These are phyloP conservation scores for Rosa hybrid DNA, from an alignment of 331 rosid species.

Conservation along the genomic window DNA sequence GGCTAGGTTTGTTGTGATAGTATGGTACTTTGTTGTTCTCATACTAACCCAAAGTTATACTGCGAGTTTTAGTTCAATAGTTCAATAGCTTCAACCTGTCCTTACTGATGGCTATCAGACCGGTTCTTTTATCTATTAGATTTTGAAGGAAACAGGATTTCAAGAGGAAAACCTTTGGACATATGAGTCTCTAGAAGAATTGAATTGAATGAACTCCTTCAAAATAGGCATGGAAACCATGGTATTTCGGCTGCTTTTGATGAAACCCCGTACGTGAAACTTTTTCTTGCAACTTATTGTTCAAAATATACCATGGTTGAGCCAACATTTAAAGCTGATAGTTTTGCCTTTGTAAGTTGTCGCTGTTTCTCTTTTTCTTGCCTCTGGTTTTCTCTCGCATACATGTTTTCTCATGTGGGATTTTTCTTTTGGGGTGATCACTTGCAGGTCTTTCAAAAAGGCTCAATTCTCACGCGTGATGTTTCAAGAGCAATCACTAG, in stretches of 20 bases:
- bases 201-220: slow-evolving; percentile 15
- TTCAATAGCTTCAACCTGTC: slow-evolving; percentile 29
- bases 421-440: neutral
- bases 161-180: slow-evolving; percentile 2
- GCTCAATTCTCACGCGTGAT: slow-evolving; percentile 25
- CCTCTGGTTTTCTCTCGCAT: neutral
- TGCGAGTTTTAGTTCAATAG: slow-evolving; percentile 31
- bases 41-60: slow-evolving; percentile 33
- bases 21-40: slow-evolving; percentile 38
- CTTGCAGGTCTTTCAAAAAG: slow-evolving; percentile 28
- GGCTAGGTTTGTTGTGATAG: slow-evolving; percentile 33
- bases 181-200: neutral
- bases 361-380: neutral
- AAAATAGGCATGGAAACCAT: neutral
- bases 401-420: neutral
- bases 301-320: slow-evolving; percentile 25
- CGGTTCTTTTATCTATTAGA: neutral
- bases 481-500: slow-evolving; percentile 33
- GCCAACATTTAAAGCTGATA: slow-evolving; percentile 16
- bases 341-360: slow-evolving; percentile 30
- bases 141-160: slow-evolving; percentile 17
- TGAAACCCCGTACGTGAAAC: slow-evolving; percentile 18
- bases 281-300: slow-evolving; percentile 21
- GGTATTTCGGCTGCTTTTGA: slow-evolving; percentile 32
- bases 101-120: slow-evolving; percentile 1